Evolutionary conservation across 352 stramenopile genomes (phyloP).

Genomic region (Phytopythium montanum): DNA sequence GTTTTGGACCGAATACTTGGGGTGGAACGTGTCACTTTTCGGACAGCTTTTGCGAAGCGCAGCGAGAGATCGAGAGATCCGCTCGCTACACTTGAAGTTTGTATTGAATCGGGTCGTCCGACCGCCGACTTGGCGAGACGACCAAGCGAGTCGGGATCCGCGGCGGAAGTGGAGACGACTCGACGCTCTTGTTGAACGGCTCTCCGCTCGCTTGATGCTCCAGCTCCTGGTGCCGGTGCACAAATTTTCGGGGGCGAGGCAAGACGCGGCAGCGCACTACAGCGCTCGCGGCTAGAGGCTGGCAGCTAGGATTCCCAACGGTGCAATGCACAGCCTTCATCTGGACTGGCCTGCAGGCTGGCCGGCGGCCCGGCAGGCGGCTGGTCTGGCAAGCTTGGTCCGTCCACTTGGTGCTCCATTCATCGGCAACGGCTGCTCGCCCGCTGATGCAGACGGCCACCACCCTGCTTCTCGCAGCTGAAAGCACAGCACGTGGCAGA

Average conservation of each 20-base stretch:
- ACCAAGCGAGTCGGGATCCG: not conserved
- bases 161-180: not conserved
- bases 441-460: not conserved
- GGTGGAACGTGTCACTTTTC: not conserved
- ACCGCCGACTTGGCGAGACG: not conserved
- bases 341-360: not conserved
- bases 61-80: too few species aligned
- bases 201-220: not conserved
- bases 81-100: not conserved
- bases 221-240: not conserved
- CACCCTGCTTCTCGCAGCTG: not conserved
- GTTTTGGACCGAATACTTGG: conserved; percentile 3
- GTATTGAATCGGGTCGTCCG: not conserved
- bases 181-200: too few species aligned
- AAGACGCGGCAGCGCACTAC: not conserved
- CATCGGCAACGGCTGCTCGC: not conserved
- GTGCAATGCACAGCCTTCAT: not conserved
- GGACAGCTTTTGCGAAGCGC: not conserved
- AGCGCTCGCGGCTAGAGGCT: not conserved
- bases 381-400: not conserved
- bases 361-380: not conserved
- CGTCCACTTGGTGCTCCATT: not conserved
- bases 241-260: not conserved
- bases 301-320: not conserved
- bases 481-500: not conserved